phyloP scores from a whole-genome alignment of 164 flowering plant species.

The Stephania japonica region DNA sequence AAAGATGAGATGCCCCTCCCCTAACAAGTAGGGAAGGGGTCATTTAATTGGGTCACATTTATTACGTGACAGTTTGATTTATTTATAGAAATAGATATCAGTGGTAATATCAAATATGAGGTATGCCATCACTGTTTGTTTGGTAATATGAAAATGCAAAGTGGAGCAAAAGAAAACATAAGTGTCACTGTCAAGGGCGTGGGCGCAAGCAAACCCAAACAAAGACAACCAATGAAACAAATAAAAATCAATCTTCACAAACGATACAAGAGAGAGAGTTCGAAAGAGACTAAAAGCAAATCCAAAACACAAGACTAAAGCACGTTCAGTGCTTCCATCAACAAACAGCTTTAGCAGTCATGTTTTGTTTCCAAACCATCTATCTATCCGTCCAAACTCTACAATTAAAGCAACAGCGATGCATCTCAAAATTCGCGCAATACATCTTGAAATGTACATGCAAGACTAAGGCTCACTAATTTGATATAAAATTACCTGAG shows the following conservation, averaged over 20 bases:
- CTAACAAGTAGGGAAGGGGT: not conserved
- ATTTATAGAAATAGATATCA: too few relatives aligned
- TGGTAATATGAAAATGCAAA: not conserved
- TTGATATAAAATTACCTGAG: too few relatives aligned
- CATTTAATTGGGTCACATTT: not conserved
- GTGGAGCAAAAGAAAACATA: not conserved
- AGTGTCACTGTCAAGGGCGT: not conserved
- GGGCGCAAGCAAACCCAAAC: not conserved
- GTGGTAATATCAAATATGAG: not conserved
- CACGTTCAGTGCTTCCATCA: too few relatives aligned
- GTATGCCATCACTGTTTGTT: not conserved
- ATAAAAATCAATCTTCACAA: not conserved
- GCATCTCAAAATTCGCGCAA: too few relatives aligned
- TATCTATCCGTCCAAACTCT: not conserved
- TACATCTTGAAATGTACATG: too few relatives aligned
- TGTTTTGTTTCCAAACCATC: not conserved
- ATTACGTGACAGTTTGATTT: not conserved
- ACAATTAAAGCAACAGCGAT: not conserved
- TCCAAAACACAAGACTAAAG: not conserved
- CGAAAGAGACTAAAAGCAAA: not conserved
- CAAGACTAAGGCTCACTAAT: too few relatives aligned
- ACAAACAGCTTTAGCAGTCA: too few relatives aligned
- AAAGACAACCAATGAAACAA: not conserved
- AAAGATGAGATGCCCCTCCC: not conserved
- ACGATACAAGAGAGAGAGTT: not conserved